Evolutionary conservation across 805 yeast genomes (phyloP), one percentile per base, ranked within the genome.

Genomic region (Wickerhamomyces bisporus): DNA sequence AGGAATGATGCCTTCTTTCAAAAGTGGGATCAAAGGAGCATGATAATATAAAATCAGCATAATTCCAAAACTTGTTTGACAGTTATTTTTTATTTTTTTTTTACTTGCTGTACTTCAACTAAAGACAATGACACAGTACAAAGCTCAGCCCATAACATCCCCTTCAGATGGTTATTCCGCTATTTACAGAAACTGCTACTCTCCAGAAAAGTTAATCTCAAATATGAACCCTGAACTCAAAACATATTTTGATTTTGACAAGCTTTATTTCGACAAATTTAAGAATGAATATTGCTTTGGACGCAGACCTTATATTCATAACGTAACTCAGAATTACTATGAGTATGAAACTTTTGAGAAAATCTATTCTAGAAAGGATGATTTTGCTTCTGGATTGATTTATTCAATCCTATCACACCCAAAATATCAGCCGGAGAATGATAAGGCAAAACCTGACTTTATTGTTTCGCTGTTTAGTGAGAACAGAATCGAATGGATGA

Each of bases 401-500:
- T 54, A 68, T 4, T 26, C 37, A 1, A 26, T 38, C 17, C 17
- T 34, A 19, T 15, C 39, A 17, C 40, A 43, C 27, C 44, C 44
- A n/a, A 28, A 28, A n/a, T 30, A 20, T 26, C n/a, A 15, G 1
- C 26, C 20, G 6, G 27, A 28, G 10, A 31, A 30, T 17, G 23
- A 19, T 7, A 2, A 26, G 3, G 21, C 31, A 26, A 45, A 36
- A 41, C 46, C 43, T 26, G 61, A 63, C 30, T 77, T 76, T 44
- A 60, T 77, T 25, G 71, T 78, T 21, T 61, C 80, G 3, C 49
- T 80, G 6, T 71, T 73, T 49, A 69, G 81, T 23, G 61, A 65
- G 20, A 80, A 80, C 52, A 61, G 78, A 33, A 58, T 67, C 12
- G 84, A 81, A 57, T 82, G 89, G 89, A 64, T 68, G 25, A 52